A percentile compares a stretch with the other conserved stretches of the same genome.
Conservation (phyloP, 257 asterid genomes). For the Penstemon eatonii region DNA sequence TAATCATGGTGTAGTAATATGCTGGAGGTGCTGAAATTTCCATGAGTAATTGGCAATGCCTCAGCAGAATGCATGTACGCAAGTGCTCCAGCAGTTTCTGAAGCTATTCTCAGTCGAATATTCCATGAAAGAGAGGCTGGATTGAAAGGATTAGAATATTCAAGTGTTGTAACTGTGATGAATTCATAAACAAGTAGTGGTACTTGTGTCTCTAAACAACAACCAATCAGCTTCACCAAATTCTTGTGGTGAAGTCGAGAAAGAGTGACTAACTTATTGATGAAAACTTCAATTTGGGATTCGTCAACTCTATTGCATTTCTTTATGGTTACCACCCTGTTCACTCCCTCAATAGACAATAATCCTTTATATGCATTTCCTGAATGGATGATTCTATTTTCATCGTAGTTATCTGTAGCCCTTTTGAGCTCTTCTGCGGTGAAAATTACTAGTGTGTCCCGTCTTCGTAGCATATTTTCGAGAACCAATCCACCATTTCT, state of each 20-base stretch:
- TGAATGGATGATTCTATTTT: conserved; percentile 29
- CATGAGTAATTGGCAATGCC: background rate
- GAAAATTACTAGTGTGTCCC: conserved; percentile 20
- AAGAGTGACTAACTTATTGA: conserved; percentile 31
- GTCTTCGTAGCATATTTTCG: conserved; percentile 3
- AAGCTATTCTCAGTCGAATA: conserved; percentile 25
- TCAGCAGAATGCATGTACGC: conserved; percentile 26
- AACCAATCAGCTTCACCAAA: conserved; percentile 31
- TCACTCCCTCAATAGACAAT: conserved; percentile 23
- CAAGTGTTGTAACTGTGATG: conserved; percentile 31
- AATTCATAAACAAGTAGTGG: conserved; percentile 37
- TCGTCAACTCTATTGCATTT: conserved; percentile 24
- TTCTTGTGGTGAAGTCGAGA: conserved; percentile 36
- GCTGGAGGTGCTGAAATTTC: conserved; percentile 26
- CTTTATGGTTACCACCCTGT: conserved; percentile 28
- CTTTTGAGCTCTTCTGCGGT: conserved; percentile 24
- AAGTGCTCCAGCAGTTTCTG: conserved; percentile 28
- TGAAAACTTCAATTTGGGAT: conserved; percentile 22
- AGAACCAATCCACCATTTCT: conserved; percentile 39
- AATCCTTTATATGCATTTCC: conserved; percentile 37
- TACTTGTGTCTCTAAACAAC: conserved; percentile 36
- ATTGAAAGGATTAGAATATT: background rate
- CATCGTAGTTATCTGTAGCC: conserved; percentile 35
- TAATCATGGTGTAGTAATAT: conserved; percentile 22
- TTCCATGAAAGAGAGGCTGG: conserved; percentile 33